phyloP scores from a whole-genome alignment of 192 early-diverging fungal genomes.

The Dissophora globulifera region DNA sequence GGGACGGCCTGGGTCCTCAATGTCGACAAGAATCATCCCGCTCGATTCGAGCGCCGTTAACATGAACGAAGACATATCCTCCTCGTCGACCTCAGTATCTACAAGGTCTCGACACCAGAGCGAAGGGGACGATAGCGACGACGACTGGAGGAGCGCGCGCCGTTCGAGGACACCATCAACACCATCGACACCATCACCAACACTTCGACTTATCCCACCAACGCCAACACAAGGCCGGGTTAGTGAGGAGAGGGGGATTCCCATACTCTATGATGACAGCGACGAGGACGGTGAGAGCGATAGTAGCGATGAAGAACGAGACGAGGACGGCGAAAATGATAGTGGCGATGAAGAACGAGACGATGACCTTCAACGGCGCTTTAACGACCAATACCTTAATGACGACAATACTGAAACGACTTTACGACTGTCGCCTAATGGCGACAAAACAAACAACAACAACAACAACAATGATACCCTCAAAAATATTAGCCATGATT shows the following conservation, averaged over 20 bases:
- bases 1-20: conserved; percentile 13
- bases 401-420: conserved; percentile 17
- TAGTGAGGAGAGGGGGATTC: conserved; percentile 20
- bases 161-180: background rate
- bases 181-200: conserved; percentile 43
- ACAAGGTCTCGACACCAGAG: background rate
- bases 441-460: conserved; percentile 2
- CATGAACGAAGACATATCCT: conserved; percentile 25
- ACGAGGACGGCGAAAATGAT: conserved; percentile 4
- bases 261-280: conserved; percentile 4
- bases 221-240: conserved; percentile 17
- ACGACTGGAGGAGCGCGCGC: background rate
- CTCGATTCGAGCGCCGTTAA: conserved; percentile 36
- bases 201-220: conserved; percentile 42
- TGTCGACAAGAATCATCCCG: conserved; percentile 38
- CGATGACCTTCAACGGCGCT: conserved; percentile 1
- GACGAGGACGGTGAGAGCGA: conserved; percentile 6
- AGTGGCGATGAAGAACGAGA: conserved; percentile 5
- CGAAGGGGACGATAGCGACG: background rate
- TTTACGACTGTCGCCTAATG: too few species aligned
- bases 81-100: conserved; percentile 8
- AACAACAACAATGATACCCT: conserved; percentile 9
- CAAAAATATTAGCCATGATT: background rate
- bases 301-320: conserved; percentile 3
- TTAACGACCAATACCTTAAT: conserved; percentile 23